Conservation (phyloP, 1,284 basidiomycete species). For the Cerioporus squamosus region DNA sequence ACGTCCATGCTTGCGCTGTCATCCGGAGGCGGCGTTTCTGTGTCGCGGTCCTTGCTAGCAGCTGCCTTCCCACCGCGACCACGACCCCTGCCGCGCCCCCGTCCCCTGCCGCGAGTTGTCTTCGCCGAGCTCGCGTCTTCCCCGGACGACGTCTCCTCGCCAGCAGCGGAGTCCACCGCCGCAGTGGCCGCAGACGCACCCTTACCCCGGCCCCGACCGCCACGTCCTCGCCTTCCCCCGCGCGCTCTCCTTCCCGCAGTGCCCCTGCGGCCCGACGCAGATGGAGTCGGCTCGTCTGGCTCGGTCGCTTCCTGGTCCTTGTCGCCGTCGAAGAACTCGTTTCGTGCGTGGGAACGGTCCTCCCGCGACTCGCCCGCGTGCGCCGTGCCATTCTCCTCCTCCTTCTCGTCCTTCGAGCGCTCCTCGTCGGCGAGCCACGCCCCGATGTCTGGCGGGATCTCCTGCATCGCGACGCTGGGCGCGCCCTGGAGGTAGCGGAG, state of each 20-base stretch:
- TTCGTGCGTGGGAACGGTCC: conserved; percentile 55
- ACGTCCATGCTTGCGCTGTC: conserved; percentile 23
- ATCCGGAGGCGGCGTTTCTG: conserved; percentile 21
- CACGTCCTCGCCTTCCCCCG: conserved; percentile 23
- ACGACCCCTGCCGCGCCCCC: conserved; percentile 28
- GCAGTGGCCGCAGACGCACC: conserved; percentile 1
- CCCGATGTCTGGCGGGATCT: conserved; percentile 92
- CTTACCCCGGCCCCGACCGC: conserved; percentile 19
- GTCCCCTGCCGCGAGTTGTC: conserved; percentile 19
- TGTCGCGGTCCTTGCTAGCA: conserved; percentile 20
- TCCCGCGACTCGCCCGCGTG: conserved; percentile 59
- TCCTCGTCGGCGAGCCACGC: conserved; percentile 83
- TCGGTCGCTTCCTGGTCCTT: conserved; percentile 46
- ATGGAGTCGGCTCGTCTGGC: conserved; percentile 13
- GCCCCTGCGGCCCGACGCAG: conserved; percentile 7
- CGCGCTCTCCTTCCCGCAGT: conserved; percentile 18
- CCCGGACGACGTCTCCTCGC: conserved; percentile 24
- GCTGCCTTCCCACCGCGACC: conserved; percentile 15
- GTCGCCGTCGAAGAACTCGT: conserved; percentile 78
- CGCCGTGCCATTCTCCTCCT: conserved; percentile 65
- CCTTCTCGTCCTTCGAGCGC: conserved; percentile 69
- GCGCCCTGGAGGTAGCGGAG: conserved; percentile 94
- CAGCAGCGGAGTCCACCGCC: conserved; percentile 11
- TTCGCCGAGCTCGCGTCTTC: conserved; percentile 23
- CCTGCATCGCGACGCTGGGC: conserved; percentile 95